A percentile compares a stretch with the other conserved stretches of the same genome.
phyloP scores from a whole-genome alignment of 2,329 filamentous ascomycete genomes.

The Reticulascus tulasneorum region DNA sequence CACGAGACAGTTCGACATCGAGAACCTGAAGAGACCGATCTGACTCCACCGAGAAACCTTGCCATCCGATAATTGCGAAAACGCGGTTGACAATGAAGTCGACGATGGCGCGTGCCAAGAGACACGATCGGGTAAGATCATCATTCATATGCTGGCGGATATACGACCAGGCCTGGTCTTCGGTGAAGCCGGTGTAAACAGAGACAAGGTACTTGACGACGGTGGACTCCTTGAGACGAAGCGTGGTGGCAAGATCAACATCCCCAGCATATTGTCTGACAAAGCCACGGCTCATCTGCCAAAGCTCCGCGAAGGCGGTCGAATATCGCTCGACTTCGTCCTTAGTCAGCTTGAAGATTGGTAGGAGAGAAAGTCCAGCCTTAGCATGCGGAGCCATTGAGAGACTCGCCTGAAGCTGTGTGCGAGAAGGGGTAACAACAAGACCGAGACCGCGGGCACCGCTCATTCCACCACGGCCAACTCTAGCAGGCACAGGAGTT shows the following conservation, averaged over 20 bases:
- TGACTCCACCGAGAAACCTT: slow-evolving; percentile 30
- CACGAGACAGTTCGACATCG: slow-evolving; percentile 30
- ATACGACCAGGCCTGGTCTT: slow-evolving; percentile 34
- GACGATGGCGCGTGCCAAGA: slow-evolving; percentile 38
- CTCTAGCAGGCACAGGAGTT: slow-evolving; percentile 6
- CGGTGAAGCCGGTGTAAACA: slow-evolving; percentile 21
- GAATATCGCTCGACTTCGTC: slow-evolving; percentile 11
- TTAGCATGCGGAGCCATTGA: too few species aligned
- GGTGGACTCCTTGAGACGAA: slow-evolving; percentile 4
- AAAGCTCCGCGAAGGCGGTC: slow-evolving; percentile 12
- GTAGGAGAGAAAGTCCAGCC: too few species aligned
- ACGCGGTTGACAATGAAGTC: slow-evolving; percentile 39
- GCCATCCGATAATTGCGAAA: slow-evolving; percentile 36
- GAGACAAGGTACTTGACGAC: slow-evolving; percentile 12
- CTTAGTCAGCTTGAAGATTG: too few species aligned
- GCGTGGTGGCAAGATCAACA: slow-evolving; percentile 5
- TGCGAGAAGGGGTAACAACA: too few species aligned
- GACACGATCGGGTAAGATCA: slow-evolving; percentile 34
- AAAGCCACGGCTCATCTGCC: slow-evolving; percentile 13
- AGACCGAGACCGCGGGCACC: too few species aligned
- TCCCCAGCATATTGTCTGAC: slow-evolving; percentile 11
- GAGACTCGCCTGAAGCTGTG: too few species aligned
- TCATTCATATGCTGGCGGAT: slow-evolving; percentile 36
- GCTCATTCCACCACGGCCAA: too few species aligned
- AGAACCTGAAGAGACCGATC: slow-evolving; percentile 29